These are phyloP conservation scores for Globisporangium paddicum DNA, from an alignment of 352 stramenopile genomes.

Conservation along the genomic window DNA sequence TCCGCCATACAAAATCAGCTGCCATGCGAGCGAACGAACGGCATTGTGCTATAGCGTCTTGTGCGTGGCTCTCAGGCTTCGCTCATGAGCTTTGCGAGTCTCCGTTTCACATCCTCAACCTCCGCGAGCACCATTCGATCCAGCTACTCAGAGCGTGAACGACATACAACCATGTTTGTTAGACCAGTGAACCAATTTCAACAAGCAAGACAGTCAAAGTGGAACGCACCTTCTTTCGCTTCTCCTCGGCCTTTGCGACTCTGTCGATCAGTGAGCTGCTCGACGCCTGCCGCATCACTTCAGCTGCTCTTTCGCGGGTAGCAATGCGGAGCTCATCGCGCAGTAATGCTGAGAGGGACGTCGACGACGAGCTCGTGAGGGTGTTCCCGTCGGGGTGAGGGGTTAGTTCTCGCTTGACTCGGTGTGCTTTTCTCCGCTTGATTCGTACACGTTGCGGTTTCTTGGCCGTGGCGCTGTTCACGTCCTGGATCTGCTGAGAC, in stretches of 20 bases:
- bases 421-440: background rate
- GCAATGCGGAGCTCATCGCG: conserved; percentile 25
- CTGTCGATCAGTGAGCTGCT: conserved; percentile 34
- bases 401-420: background rate
- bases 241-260: conserved; percentile 39
- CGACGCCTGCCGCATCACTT: background rate
- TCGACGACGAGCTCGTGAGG: conserved; percentile 6
- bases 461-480: background rate
- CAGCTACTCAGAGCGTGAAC: conserved; percentile 32
- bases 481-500: background rate
- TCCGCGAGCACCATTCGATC: conserved; percentile 58
- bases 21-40: background rate
- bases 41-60: background rate
- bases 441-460: background rate
- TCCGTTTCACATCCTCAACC: conserved; percentile 59
- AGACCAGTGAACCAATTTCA: background rate
- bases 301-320: conserved; percentile 11
- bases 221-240: conserved; percentile 50
- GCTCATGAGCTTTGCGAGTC: conserved; percentile 44
- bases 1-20: background rate
- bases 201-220: background rate
- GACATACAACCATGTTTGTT: too few relatives aligned
- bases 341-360: conserved; percentile 31
- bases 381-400: background rate
- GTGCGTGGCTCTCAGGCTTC: conserved; percentile 11